Evolutionary conservation across 441 rosid genomes (phyloP).

Genomic region (Corymbia calophylla): DNA sequence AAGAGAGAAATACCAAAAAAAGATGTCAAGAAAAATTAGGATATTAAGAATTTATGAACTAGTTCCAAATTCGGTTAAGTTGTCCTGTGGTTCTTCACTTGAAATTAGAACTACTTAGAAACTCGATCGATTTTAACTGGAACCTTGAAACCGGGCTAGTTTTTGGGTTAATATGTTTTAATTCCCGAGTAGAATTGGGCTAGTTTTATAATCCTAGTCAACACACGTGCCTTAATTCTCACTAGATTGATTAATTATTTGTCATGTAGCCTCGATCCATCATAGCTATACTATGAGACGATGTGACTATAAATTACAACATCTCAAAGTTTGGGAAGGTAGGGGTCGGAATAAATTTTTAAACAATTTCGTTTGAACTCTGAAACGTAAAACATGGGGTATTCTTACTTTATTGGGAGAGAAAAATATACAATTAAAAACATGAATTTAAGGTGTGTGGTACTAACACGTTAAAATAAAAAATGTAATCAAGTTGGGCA

Average conservation of each 20-base stretch:
- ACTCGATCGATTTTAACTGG: accelerated
- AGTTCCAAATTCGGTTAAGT: not conserved
- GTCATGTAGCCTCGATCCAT: not conserved
- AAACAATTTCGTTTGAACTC: too few species aligned
- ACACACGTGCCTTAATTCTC: not conserved
- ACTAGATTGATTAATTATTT: not conserved
- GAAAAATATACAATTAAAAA: too few species aligned
- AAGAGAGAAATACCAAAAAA: accelerated
- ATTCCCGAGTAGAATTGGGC: accelerated
- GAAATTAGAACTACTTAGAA: not conserved
- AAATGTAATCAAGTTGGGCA: too few species aligned
- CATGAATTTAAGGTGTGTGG: too few species aligned
- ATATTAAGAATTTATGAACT: not conserved
- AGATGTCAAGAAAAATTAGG: not conserved
- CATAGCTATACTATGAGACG: too few species aligned
- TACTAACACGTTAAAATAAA: too few species aligned
- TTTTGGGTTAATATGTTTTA: accelerated
- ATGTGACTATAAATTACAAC: too few species aligned
- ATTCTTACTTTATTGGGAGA: too few species aligned
- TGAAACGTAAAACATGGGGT: too few species aligned
- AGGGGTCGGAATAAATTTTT: too few species aligned
- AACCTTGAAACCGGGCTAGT: not conserved
- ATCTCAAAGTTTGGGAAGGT: too few species aligned
- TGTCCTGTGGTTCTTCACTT: not conserved
- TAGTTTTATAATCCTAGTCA: not conserved